phyloP scores from a whole-genome alignment of 2,329 filamentous ascomycete genomes.

The Penicillium sp. region DNA sequence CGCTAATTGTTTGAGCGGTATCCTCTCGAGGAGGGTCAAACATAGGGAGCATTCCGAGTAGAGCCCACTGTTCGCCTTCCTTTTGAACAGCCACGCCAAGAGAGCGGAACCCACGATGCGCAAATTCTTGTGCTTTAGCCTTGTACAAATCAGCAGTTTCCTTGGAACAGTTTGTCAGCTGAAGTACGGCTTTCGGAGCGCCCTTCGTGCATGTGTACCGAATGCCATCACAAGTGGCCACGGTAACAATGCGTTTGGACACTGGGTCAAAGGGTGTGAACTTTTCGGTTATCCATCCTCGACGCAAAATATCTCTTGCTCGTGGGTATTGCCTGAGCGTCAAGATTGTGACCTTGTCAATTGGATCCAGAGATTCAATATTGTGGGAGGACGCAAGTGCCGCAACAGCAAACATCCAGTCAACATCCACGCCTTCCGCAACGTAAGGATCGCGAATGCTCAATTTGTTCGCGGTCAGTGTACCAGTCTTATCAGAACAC shows the following conservation, averaged over 20 bases:
- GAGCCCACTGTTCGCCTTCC: constrained; percentile 67
- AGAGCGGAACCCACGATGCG: constrained; percentile 72
- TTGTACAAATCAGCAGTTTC: constrained; percentile 64
- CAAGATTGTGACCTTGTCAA: constrained; percentile 74
- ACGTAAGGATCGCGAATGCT: constrained; percentile 74
- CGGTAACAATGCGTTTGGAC: constrained; percentile 71
- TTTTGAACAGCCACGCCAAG: constrained; percentile 75
- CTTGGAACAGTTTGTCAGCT: constrained; percentile 63
- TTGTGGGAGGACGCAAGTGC: constrained; percentile 74
- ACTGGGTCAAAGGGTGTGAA: constrained; percentile 70
- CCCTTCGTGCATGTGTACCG: constrained; percentile 72
- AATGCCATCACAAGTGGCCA: constrained; percentile 65
- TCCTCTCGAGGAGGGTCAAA: constrained; percentile 77
- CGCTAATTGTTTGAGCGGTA: constrained; percentile 71
- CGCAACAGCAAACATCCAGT: constrained; percentile 81
- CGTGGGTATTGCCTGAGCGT: constrained; percentile 71
- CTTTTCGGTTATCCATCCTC: constrained; percentile 72
- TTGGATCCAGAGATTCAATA: constrained; percentile 71
- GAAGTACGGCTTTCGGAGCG: constrained; percentile 70
- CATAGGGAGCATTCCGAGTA: constrained; percentile 74
- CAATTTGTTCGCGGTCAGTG: constrained; percentile 60
- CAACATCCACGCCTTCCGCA: constrained; percentile 70
- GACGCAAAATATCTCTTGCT: constrained; percentile 67
- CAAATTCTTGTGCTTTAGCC: constrained; percentile 69
- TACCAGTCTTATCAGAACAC: constrained; percentile 80